Evolutionary conservation across 345 rosid species (phyloP).

Genomic region (Syzygium aromaticum): DNA sequence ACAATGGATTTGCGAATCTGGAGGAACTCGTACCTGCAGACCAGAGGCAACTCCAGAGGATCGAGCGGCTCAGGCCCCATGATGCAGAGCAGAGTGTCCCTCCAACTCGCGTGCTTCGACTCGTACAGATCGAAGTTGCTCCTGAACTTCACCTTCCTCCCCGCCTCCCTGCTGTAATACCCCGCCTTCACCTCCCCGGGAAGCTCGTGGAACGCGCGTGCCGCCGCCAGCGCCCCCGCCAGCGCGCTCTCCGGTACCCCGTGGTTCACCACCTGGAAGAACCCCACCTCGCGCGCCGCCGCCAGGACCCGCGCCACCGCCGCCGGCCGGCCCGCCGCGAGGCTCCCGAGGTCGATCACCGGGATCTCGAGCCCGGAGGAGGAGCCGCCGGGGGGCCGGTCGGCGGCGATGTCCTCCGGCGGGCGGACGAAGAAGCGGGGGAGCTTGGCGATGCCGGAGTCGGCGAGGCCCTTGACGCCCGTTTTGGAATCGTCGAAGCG

Average conservation of each 20-base stretch:
- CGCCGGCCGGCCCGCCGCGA: slow-evolving; percentile 1
- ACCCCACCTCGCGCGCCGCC: slow-evolving; percentile 23
- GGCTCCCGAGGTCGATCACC: slow-evolving; percentile 5
- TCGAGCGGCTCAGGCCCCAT: slow-evolving; percentile 6
- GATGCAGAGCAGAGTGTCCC: slow-evolving; percentile 6
- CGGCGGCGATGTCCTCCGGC: neutral
- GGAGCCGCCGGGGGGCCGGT: neutral
- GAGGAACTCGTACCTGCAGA: slow-evolving; percentile 2
- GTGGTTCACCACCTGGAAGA: slow-evolving; percentile 28
- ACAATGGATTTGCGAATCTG: neutral
- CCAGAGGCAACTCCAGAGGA: slow-evolving; percentile 9
- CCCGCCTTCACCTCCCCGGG: slow-evolving; percentile 11
- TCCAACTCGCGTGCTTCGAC: slow-evolving; percentile 12
- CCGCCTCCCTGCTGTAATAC: slow-evolving; percentile 14
- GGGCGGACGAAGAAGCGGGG: slow-evolving; percentile 17
- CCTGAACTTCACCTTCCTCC: slow-evolving; percentile 23
- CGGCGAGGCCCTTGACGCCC: slow-evolving; percentile 30
- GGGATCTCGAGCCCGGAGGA: slow-evolving; percentile 1
- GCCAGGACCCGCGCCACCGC: slow-evolving; percentile 5
- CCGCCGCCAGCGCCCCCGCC: slow-evolving; percentile 16
- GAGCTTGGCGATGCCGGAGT: slow-evolving; percentile 15
- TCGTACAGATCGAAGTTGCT: slow-evolving; percentile 12
- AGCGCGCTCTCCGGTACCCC: slow-evolving; percentile 4
- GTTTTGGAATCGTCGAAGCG: slow-evolving; percentile 23
- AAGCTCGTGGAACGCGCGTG: slow-evolving; percentile 19